These are phyloP conservation scores for Leishmania tropica DNA, from an alignment of 208 protist species.

Conservation along the genomic window DNA sequence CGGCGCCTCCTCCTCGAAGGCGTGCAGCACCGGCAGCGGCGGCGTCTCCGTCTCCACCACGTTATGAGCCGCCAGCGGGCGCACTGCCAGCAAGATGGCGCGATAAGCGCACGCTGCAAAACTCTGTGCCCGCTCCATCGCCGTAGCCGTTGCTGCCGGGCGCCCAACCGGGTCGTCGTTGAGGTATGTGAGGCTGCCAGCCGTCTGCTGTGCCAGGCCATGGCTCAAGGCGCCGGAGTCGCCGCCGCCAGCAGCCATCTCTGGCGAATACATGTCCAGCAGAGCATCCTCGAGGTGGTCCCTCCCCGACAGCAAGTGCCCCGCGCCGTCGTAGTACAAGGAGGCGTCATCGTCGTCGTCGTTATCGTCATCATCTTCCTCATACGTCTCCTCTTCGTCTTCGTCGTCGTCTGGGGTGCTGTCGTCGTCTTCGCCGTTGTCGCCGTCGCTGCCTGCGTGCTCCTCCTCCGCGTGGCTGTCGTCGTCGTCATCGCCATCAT, in stretches of 20 bases:
- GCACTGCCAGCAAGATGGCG: conserved; percentile 31
- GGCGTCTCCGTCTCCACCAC: conserved; percentile 33
- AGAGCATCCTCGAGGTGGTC: conserved; percentile 11
- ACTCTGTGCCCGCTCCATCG: conserved; percentile 22
- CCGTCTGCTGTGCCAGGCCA: not conserved
- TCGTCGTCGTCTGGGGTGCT: conserved; percentile 21
- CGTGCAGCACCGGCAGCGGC: conserved; percentile 33
- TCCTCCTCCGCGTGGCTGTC: conserved; percentile 17
- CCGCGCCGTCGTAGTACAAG: conserved; percentile 6
- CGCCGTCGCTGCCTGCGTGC: conserved; percentile 23
- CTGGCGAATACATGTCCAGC: conserved; percentile 7
- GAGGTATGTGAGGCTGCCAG: not conserved
- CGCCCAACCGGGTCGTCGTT: not conserved
- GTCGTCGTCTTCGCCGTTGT: not conserved
- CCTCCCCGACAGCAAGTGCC: not conserved
- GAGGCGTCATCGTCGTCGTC: conserved; percentile 16
- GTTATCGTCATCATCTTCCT: conserved; percentile 13
- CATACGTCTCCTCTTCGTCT: conserved; percentile 12
- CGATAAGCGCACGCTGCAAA: conserved; percentile 39
- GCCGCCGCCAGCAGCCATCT: not conserved
- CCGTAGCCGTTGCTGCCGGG: not conserved
- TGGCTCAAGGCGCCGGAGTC: not conserved
- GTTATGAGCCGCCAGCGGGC: conserved; percentile 16
- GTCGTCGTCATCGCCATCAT: conserved; percentile 19
- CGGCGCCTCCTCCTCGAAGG: conserved; percentile 28